Evolutionary conservation across 345 rosid genomes (phyloP).

Genomic region (Barbarea vulgaris): DNA sequence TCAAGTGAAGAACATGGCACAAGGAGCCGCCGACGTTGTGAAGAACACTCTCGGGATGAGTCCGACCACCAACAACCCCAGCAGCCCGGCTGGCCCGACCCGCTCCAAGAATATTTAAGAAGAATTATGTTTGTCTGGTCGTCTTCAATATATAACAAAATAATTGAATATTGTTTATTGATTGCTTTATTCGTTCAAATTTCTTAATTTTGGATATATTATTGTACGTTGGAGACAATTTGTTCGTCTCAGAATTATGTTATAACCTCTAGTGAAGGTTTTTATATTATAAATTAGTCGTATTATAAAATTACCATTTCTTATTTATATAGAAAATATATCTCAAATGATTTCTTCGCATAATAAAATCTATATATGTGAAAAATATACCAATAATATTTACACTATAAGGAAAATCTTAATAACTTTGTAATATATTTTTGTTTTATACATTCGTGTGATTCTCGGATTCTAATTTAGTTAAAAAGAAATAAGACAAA

Average conservation of each 20-base stretch:
- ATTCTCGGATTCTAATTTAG: not conserved
- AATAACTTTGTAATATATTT: too few relatives aligned
- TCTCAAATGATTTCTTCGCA: not conserved
- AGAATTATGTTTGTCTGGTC: not conserved
- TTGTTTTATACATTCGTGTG: too few relatives aligned
- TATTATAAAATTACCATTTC: conserved; percentile 2
- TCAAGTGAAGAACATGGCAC: conserved; percentile 55
- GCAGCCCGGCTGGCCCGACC: conserved; percentile 29
- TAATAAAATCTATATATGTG: not conserved
- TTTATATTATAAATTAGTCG: not conserved
- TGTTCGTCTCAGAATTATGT: not conserved
- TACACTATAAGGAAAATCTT: too few relatives aligned
- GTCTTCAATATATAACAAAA: not conserved
- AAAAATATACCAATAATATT: too few relatives aligned
- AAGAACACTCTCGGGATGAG: conserved; percentile 55
- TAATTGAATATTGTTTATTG: not conserved
- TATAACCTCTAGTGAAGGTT: not conserved
- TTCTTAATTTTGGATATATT: conserved; percentile 5
- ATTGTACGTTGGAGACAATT: conserved; percentile 20
- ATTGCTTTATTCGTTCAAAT: not conserved
- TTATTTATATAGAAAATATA: not conserved
- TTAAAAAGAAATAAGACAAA: too few relatives aligned
- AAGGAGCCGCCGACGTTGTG: conserved; percentile 56
- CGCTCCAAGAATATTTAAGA: conserved; percentile 29
- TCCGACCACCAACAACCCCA: conserved; percentile 22